Base-by-base conservation (phyloP, 176 grass and related monocot genomes). In the Eragrostis curvula region DNA sequence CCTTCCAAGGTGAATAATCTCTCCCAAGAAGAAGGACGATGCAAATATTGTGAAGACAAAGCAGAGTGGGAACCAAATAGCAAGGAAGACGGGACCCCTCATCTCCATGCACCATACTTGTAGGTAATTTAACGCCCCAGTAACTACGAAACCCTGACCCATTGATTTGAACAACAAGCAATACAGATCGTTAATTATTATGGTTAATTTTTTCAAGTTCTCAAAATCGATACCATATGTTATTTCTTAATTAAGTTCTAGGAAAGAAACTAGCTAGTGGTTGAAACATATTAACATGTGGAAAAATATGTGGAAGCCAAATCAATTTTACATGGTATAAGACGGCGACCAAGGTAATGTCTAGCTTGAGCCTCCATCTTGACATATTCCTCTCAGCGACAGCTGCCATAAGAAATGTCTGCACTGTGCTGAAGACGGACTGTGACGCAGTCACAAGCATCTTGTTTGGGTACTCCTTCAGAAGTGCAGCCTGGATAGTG, bases 381-480 rank as follows among this genome's bases (percentile, higher is more conserved):
- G 79, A 50, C 11, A 88, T 62, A 20, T 91, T 80, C 60, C 94
- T 77, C 83, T 89, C 88, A 3, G 83, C 80, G 5, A 24, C 80
- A 15, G 53, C 51, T 0, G 88, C 88, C 0, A 75, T 77, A 9
- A 91, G n/a, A 17, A 91, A 83, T 0, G 83, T 52, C 49, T 97
- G 90, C 5, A 64, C 6, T 15, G 88, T 80, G 77, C 86, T 83
- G 72, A 93, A 91, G 46, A 87, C 43, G 77, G 71, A 90, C 50
- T 84, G 81, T 16, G 76, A 28, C 0, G 70, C 71, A 8, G 89
- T 91, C 20, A 94, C 66, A 9, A 90, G 51, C 80, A 94, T 85
- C 79, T 84, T 97, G n/a, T 90, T 87, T 1, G 91, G 87, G 21
- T 32, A 91, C 49, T 94, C 91, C 76, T 82, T 77, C 3, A 94